Evolutionary conservation across 805 yeast species (phyloP), one percentile per base, ranked within the genome.

Genomic region (Sugiyamaella lignohabitans): DNA sequence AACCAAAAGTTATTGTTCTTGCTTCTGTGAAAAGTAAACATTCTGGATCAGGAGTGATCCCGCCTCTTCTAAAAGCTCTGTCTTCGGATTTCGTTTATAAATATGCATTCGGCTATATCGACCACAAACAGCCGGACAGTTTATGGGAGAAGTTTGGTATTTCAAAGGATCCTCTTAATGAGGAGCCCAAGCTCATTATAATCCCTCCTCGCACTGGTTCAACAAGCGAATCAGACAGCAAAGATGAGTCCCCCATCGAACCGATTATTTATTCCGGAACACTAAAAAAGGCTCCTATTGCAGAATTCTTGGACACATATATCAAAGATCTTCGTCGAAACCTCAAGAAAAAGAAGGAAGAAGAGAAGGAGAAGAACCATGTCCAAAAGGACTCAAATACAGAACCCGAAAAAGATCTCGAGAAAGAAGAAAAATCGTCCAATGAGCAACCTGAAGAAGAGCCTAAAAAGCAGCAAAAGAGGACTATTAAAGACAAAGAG

Each of bases 41-140:
- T 23, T 43, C 47, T 36, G 49, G 55, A 16, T n/a, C n/a, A n/a
- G 32, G 32, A 27, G 14, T 8, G 8, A 52, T 58, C 16, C 62
- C 65, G 10, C 61, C 66, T 5, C 46, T 63, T 17, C 48, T 59
- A 53, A 60, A 60, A 53, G 57, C 53, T 10, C 52, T 64, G 38
- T 59, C 65, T 29, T 53, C 53, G 6, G 62, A 62, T 47, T 61
- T 57, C 47, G 52, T 60, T 36, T 60, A 61, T 35, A 51, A 52
- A 24, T 38, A 56, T 41, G 46, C 54, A n/a, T 63, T 64, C 40
- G 66, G 55, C 20, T 54, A 50, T 32, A 50, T 60, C 2, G 42
- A 47, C 17, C 57, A 60, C 35, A 54, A 57, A 27, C 55, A 60
- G 32, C 48, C 51, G 10, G 57, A 55, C 23, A 58, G 59, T 21